A percentile compares a stretch with the other conserved stretches of the same genome.
phyloP scores from a whole-genome alignment of 805 yeast species.

The Hanseniaspora valbyensis region DNA sequence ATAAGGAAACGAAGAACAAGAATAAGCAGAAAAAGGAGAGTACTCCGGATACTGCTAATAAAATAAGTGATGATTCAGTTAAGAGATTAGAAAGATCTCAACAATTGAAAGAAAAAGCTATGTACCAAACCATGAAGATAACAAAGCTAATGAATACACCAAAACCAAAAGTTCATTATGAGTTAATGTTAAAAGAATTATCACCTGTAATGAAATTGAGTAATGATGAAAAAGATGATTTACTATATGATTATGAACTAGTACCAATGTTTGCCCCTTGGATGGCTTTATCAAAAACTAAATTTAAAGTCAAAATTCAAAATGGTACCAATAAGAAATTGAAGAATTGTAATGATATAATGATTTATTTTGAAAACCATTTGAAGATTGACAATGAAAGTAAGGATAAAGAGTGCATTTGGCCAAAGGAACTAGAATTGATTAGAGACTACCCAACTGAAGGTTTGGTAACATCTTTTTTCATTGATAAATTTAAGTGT shows the following conservation, averaged over 20 bases:
- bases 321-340: conserved; percentile 78
- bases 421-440: conserved; percentile 57
- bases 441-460: conserved; percentile 47
- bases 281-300: conserved; percentile 60
- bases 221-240: conserved; percentile 31
- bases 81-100: conserved; percentile 24
- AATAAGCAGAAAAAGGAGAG: conserved; percentile 30
- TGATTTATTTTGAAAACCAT: conserved; percentile 42
- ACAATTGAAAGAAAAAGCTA: conserved; percentile 25
- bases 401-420: conserved; percentile 42
- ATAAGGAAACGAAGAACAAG: background rate
- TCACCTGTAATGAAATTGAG: conserved; percentile 38
- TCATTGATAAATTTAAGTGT: conserved; percentile 61
- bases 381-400: conserved; percentile 39
- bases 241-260: conserved; percentile 3
- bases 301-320: conserved; percentile 72
- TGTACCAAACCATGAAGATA: conserved; percentile 33
- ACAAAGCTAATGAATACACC: conserved; percentile 29
- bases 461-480: conserved; percentile 56
- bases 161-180: conserved; percentile 37
- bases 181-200: conserved; percentile 33
- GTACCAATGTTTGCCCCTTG: conserved; percentile 86
- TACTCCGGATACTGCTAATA: conserved; percentile 30
- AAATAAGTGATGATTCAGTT: conserved; percentile 5
- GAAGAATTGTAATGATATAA: conserved; percentile 62